Percentiles rank a stretch among this genome's conserved stretches.
Evolutionary conservation across 1,139 yeast species (phyloP).

Genomic region (Zygosaccharomyces sapae): DNA sequence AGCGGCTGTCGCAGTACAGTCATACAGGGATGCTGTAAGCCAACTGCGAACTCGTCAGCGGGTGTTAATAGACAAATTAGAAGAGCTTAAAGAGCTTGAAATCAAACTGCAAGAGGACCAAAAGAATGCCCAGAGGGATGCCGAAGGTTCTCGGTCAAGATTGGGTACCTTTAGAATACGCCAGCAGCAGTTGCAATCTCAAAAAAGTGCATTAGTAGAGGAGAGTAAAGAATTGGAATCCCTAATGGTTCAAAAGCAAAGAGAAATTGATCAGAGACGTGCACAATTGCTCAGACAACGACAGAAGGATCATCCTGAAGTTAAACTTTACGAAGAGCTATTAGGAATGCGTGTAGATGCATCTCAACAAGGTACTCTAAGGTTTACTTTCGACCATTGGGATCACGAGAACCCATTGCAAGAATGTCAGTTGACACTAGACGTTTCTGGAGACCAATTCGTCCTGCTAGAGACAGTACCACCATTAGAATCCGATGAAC

Average conservation of each 20-base stretch:
- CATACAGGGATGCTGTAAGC: constrained; percentile 21
- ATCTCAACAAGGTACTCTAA: constrained; percentile 21
- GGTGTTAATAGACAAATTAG: constrained; percentile 29
- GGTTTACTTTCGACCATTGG: constrained; percentile 24
- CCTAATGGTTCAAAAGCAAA: constrained; percentile 24
- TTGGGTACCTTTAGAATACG: constrained; percentile 21
- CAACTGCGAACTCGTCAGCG: constrained; percentile 17
- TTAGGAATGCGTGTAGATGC: constrained; percentile 30
- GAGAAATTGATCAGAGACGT: constrained; percentile 25
- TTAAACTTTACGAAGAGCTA: constrained; percentile 26
- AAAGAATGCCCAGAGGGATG: constrained; percentile 15
- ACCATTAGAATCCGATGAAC: constrained; percentile 10
- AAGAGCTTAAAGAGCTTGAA: constrained; percentile 36
- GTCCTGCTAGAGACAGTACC: constrained; percentile 22
- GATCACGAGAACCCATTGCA: constrained; percentile 15
- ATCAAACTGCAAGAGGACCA: constrained; percentile 22
- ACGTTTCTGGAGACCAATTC: constrained; percentile 24
- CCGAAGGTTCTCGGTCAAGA: constrained; percentile 23
- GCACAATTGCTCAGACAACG: constrained; percentile 26
- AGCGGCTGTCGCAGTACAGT: constrained; percentile 24
- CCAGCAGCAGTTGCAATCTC: constrained; percentile 20
- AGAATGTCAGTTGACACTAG: constrained; percentile 22
- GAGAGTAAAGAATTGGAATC: constrained; percentile 24
- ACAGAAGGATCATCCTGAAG: constrained; percentile 27
- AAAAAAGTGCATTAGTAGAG: constrained; percentile 17